Evolutionary conservation across 2,329 filamentous ascomycete species (phyloP), one percentile per base, ranked within the genome.

Genomic region (Epichloe brachyelytri): DNA sequence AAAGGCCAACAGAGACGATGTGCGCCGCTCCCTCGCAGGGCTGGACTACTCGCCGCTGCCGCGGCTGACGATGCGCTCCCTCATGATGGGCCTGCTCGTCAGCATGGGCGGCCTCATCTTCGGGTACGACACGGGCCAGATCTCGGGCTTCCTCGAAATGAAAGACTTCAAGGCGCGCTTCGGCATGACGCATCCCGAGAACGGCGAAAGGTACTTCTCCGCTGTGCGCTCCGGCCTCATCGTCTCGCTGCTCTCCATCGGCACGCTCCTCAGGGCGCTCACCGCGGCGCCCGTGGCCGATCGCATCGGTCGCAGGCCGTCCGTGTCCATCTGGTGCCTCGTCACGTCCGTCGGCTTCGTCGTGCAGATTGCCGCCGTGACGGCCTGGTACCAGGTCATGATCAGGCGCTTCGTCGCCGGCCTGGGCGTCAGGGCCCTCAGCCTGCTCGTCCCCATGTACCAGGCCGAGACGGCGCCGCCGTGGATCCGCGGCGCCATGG

Each of bases 381-480:
- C 57, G 2, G 67, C 67, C 8, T 86, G 83, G 82, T 78, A 78
- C 45, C 83, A 86, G 59, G 70, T 85, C 52, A 81, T 82, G 56
- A 69, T 82, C 44, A 83, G 83, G 14, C 72, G 84, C 50, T 77
- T 80, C 58, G 72, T 85, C 15, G 78, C 80, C 14, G 84, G 83
- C 48, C 68, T 86, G 1, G 82, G 82, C 14, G 81, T 88, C 41
- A 84, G 84, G 50, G 78, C 76, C 0, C 65, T 86, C 2, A 81
- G 77, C 10, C 75, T 85, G 5, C 65, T 82, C 12, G 80, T 83
- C 0, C 81, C 82, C n/a, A 82, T 87, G 79, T 87, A 85, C 61
- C 82, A 86, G 59, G 78, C 78, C n/a, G 84, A 88, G 65, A 83
- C 77, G 5, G 78, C 80, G 0, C 84, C 84, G 0, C 74, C 79